These are phyloP conservation scores for Chaetomiaceae sp. DNA, from an alignment of 2,329 filamentous ascomycete species.

Conservation along the genomic window DNA sequence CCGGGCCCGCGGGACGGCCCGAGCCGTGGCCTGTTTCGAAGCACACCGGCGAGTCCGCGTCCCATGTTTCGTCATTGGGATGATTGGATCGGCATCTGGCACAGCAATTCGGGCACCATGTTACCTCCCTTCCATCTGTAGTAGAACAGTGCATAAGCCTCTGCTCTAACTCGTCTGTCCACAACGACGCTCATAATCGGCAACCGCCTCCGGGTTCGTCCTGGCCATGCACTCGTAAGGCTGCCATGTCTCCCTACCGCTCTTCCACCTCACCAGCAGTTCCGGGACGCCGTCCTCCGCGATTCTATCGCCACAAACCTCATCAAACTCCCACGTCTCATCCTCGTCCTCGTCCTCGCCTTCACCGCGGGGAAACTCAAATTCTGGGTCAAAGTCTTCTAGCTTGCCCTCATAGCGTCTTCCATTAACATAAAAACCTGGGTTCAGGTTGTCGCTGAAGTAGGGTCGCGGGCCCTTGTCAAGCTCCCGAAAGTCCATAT, in stretches of 20 bases:
- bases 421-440: background rate
- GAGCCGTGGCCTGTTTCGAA: too few species aligned
- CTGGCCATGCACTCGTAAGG: background rate
- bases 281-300: background rate
- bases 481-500: background rate
- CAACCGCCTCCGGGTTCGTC: background rate
- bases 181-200: slow-evolving; percentile 1
- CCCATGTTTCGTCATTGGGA: too few species aligned
- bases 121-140: too few species aligned
- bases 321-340: background rate
- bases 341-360: background rate
- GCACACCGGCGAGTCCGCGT: too few species aligned
- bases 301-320: slow-evolving; percentile 1
- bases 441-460: background rate
- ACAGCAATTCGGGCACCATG: too few species aligned
- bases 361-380: background rate
- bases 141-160: too few species aligned
- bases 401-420: background rate
- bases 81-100: too few species aligned
- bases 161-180: background rate
- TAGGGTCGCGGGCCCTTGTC: slow-evolving; percentile 3
- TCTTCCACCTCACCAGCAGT: slow-evolving; percentile 2
- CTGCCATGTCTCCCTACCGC: slow-evolving; percentile 7
- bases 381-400: background rate
- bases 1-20: too few species aligned